These are phyloP conservation scores for Forsythia viridissima DNA, from an alignment of 257 asterid species.

Conservation along the genomic window DNA sequence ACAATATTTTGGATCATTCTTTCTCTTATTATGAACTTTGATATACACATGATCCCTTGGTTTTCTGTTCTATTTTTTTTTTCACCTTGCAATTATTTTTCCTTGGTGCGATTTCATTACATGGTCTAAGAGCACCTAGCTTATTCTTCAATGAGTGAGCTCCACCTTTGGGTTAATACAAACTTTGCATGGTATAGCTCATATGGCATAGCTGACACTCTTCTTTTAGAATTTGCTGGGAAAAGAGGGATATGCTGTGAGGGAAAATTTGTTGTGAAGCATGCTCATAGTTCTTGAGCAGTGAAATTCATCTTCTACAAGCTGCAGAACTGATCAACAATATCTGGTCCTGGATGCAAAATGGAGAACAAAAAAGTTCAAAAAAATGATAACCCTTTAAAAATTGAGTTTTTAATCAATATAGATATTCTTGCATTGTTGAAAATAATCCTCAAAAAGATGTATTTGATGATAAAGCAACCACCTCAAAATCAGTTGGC, in stretches of 20 bases:
- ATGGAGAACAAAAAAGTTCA: background rate
- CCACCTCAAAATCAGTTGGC: background rate
- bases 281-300: background rate
- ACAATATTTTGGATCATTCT: background rate
- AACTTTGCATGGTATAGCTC: background rate
- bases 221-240: background rate
- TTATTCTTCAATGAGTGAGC: background rate
- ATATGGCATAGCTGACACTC: background rate
- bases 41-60: background rate
- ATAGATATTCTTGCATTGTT: background rate
- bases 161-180: background rate
- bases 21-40: background rate
- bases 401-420: no score
- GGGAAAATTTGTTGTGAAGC: background rate
- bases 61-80: background rate
- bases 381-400: no score
- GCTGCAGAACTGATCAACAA: background rate
- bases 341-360: background rate
- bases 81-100: background rate
- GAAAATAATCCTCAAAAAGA: background rate
- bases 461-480: background rate
- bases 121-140: background rate
- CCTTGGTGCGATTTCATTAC: background rate
- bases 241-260: background rate
- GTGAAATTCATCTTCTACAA: background rate